These are phyloP conservation scores for Amylocarpus encephaloides DNA, from an alignment of 2,329 filamentous ascomycete genomes.

Conservation along the genomic window DNA sequence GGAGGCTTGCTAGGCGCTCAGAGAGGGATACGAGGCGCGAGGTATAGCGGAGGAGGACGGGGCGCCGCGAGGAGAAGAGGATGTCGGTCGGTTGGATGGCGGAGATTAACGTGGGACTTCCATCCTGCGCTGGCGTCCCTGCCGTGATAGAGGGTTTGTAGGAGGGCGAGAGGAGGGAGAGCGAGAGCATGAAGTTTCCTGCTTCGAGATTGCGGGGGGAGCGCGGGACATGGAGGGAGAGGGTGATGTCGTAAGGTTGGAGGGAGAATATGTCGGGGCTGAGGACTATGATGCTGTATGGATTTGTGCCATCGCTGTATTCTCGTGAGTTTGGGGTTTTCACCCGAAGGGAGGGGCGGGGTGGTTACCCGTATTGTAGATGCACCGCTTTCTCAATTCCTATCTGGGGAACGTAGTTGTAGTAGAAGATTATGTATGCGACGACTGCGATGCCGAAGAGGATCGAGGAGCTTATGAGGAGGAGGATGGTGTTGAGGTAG, in stretches of 20 bases:
- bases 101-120: constrained; percentile 17
- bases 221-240: constrained; percentile 70
- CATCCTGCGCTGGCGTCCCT: background rate
- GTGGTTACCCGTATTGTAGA: constrained; percentile 54
- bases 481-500: constrained; percentile 49
- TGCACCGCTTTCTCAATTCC: constrained; percentile 56
- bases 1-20: constrained; percentile 55
- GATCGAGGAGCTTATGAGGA: constrained; percentile 40
- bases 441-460: constrained; percentile 52
- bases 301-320: constrained; percentile 34
- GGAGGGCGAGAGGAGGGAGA: constrained; percentile 56
- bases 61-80: constrained; percentile 61
- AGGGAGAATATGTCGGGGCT: constrained; percentile 52
- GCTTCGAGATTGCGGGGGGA: constrained; percentile 67
- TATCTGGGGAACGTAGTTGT: constrained; percentile 60
- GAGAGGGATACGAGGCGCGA: constrained; percentile 65
- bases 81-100: constrained; percentile 32
- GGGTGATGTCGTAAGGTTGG: constrained; percentile 79
- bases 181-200: constrained; percentile 92
- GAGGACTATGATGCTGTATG: constrained; percentile 29
- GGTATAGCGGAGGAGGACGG: constrained; percentile 71
- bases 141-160: constrained; percentile 27
- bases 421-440: constrained; percentile 63
- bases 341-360: background rate
- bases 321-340: background rate